Percentiles rank a stretch among this genome's conserved stretches.
Evolutionary conservation across 257 asterid species (phyloP).

Genomic region (Datura wrightii): DNA sequence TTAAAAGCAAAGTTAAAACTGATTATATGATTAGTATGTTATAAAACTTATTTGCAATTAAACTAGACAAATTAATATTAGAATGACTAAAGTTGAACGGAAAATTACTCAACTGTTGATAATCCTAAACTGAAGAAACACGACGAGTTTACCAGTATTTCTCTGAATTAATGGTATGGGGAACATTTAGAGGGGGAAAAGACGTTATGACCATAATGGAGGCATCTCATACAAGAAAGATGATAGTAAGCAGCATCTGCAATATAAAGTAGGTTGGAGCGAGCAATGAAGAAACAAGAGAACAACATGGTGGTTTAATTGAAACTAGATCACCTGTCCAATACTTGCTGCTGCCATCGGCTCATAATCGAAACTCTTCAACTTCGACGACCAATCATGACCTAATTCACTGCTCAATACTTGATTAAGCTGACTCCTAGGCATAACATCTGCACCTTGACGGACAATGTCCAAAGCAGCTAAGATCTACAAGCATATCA

Average conservation of each 20-base stretch:
- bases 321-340: constrained; percentile 73
- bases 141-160: background rate
- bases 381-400: constrained; percentile 73
- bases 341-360: constrained; percentile 98
- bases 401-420: constrained; percentile 89
- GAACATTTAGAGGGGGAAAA: background rate
- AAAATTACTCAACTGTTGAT: constrained; percentile 21
- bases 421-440: constrained; percentile 85
- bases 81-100: constrained; percentile 13
- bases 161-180: background rate
- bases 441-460: constrained; percentile 99
- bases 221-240: constrained; percentile 8
- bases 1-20: constrained; percentile 11
- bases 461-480: constrained; percentile 96
- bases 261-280: constrained; percentile 7
- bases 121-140: constrained; percentile 25
- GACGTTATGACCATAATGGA: background rate
- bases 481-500: constrained; percentile 67
- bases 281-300: constrained; percentile 25
- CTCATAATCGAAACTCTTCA: constrained; percentile 80
- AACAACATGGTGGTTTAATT: background rate
- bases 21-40: background rate
- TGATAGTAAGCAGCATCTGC: constrained; percentile 16
- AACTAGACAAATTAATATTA: constrained; percentile 17
- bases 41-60: background rate